Evolutionary conservation across 164 flowering plant genomes (phyloP), one percentile per base, ranked within the genome.

Genomic region (Kingdonia uniflora): DNA sequence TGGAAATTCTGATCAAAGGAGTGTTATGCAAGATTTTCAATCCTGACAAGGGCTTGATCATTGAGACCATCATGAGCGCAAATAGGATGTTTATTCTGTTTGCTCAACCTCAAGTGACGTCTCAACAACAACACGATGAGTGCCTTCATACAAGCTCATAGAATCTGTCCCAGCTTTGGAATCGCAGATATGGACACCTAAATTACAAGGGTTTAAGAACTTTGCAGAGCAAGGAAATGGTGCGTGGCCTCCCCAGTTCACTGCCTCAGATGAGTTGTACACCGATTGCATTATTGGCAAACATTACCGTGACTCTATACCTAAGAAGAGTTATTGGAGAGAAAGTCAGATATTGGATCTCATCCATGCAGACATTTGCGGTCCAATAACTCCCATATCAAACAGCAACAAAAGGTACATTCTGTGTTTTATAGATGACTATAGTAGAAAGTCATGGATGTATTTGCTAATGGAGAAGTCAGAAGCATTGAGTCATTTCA

Each of bases 331-430:
- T 16, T 20, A n/a, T 42, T 54, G 57, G 57, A 42, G 48, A 42
- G 57, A 20, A 22, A 41, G 46, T 17, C 19, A 54, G 19, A 42
- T n/a, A 13, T 11, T 41, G 17, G 14, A 54, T 21, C 35, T 54
- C 15, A 25, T 54, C 24, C 57, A 54, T 41, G 48, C 48, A 41
- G 48, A 41, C 23, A 21, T 54, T 22, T 54, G 52, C 20, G 52
- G 59, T 42, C n/a, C n/a, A 14, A 46, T 56, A 29, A 45, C 42
- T 29, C 43, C 29, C 15, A 56, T 19, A 19, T 56, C 59, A 6
- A 56, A 45, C 33, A 46, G 44, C 51, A 56, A 56, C 19, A 56
- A 56, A 40, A 46, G 42, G 59, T 56, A 56, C 33, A 13, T 56
- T 14, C 14, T 56, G 14, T 19, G 13, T n/a, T 57, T 57, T 15